Conservation (phyloP, 2,329 filamentous ascomycete genomes). For the Beauveria sp. region DNA sequence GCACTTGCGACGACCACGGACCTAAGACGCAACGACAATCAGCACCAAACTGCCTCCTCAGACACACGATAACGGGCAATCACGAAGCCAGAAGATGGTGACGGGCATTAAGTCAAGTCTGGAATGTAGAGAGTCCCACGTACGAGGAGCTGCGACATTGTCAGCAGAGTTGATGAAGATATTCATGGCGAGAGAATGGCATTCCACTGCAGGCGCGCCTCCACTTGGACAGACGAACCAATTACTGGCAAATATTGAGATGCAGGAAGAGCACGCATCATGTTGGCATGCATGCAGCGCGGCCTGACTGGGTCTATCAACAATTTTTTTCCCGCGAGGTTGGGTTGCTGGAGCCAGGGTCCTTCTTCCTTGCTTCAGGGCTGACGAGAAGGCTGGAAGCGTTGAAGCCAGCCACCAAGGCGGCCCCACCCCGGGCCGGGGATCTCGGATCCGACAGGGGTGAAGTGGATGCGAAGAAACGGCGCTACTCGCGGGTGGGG, state of each 20-base stretch:
- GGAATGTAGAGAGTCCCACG: conserved; percentile 15
- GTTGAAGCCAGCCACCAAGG: conserved; percentile 5
- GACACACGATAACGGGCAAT: neutral
- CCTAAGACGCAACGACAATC: conserved; percentile 4
- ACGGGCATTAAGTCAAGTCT: neutral
- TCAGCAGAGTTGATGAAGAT: conserved; percentile 28
- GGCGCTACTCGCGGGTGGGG: neutral
- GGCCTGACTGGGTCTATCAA: conserved; percentile 5
- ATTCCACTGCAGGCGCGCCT: conserved; percentile 19
- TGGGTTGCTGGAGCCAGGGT: neutral
- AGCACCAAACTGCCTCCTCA: conserved; percentile 1
- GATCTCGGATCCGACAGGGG: conserved; percentile 9
- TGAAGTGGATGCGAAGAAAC: neutral
- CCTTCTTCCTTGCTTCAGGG: neutral
- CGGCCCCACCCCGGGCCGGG: conserved; percentile 5
- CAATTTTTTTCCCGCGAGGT: conserved; percentile 2
- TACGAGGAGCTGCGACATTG: conserved; percentile 31
- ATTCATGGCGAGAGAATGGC: conserved; percentile 27
- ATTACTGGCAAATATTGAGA: conserved; percentile 23
- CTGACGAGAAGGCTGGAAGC: conserved; percentile 6
- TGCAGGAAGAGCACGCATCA: conserved; percentile 24
- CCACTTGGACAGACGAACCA: conserved; percentile 27
- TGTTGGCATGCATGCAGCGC: conserved; percentile 14
- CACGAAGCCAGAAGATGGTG: neutral
- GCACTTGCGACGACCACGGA: conserved; percentile 11